A percentile compares a stretch with the other conserved stretches of the same genome.
phyloP scores from a whole-genome alignment of 306 rosid species.

The Ceratonia siliqua region DNA sequence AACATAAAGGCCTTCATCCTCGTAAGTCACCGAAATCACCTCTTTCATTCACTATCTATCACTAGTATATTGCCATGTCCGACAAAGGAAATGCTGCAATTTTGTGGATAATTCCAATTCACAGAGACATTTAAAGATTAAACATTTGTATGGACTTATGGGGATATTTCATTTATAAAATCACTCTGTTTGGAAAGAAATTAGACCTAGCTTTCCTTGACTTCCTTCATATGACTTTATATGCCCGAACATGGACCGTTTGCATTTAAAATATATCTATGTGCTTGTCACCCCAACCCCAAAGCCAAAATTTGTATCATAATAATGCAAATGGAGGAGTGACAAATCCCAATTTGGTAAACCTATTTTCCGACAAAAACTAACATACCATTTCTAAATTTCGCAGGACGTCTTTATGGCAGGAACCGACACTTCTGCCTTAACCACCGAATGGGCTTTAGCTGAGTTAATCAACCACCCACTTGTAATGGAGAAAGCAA shows the following conservation, averaged over 20 bases:
- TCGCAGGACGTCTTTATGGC: conserved; percentile 59
- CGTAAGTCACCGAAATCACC: conserved; percentile 38
- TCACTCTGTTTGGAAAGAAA: no score
- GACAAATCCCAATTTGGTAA: not conserved
- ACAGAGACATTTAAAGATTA: no score
- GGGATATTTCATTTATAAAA: no score
- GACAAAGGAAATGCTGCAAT: not conserved
- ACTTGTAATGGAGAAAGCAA: conserved; percentile 56
- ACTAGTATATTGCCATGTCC: not conserved
- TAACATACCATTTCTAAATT: not conserved
- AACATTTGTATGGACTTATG: no score
- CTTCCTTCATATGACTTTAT: no score
- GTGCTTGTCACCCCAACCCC: no score
- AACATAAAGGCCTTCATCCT: conserved; percentile 67
- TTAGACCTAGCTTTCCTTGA: no score
- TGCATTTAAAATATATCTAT: no score
- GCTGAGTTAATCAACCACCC: conserved; percentile 76
- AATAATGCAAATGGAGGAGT: not conserved
- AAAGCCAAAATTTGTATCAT: no score
- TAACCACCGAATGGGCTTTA: conserved; percentile 61
- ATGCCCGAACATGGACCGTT: no score
- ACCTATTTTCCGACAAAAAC: not conserved
- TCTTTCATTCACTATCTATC: not conserved
- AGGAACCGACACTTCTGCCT: conserved; percentile 67
- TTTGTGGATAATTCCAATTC: not conserved